Base-by-base conservation (phyloP, 441 rosid species). In the Pelargonium myrrhifolium region DNA sequence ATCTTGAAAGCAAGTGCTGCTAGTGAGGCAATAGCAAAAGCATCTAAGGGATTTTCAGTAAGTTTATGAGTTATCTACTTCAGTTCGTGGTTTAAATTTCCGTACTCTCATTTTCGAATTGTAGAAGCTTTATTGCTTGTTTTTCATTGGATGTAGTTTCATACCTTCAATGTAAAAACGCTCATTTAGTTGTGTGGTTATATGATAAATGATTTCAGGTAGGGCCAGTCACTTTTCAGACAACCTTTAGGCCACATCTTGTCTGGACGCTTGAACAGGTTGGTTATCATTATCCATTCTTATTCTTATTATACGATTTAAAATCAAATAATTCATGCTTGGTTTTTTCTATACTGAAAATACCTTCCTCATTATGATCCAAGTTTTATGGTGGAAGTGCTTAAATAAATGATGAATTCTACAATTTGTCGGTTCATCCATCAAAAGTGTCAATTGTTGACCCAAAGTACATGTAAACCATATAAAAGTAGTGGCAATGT, bases 1-100 rank as follows among this genome's bases (percentile, higher is more conserved):
- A 74, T 74, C 39, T 62, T 74, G 70, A 74, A 74, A 70, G 77
- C 77, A 2, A 69, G 77, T 69, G 77, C 77, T 61, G 77, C 77
- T 53, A 74, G 70, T 28, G 73, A 74, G 64, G 77, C 77, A 9
- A 69, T 74, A 47, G 64, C 70, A 65, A 74, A 69, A 65, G 73
- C 49, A 65, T 74, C 69, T 65, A 73, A 69, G 40, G 77, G 77
- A 28, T 73, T 45, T 1, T 15, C 69, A 15, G 77, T 74, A 69
- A 59, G 73, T 65, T 10, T 59, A 59, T 21, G 37, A 22, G 35
- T 26, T 9, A 4, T 21, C 14, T 11, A 9, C 37, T 59, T 22
- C 22, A 22, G n/a, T 59, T 59, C 15, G 11, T 59, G 22, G 24
- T 10, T 26, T 59, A 14, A 22, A 43, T 6, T 43, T 7, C n/a